Base-by-base conservation (phyloP, 495 filamentous ascomycete genomes). In the Niebla homalea region DNA sequence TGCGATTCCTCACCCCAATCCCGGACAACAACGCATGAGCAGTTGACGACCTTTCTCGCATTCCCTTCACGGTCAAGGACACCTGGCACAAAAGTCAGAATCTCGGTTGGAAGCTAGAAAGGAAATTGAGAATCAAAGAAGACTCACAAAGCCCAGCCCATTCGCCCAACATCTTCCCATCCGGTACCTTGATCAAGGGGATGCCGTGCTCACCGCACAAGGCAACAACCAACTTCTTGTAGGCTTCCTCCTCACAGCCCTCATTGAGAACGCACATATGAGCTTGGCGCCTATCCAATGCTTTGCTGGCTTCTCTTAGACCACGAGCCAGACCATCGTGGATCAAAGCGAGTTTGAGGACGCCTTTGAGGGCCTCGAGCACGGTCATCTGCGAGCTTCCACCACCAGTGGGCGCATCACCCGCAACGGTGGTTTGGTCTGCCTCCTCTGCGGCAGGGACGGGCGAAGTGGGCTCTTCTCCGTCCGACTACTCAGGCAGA, bases 251-350 rank as follows among this genome's bases (percentile, higher is more conserved):
- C 75, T 97, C 92, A 75, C 92, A 98, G 55, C 72, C 82, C 79
- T 98, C 92, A 77, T 97, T 97, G 51, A 98, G 80, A 60, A 98
- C 92, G 72, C 93, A 97, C 87, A 98, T 94, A 72, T 98, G 93
- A 23, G 92, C 92, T 78, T 98, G 87, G 58, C 93, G 85, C 60
- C 92, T 79, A 72, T 97, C 93, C 53, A 98, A 84, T 46, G 92
- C 88, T 80, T 98, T 98, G 74, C 79, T 83, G 47, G 93, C 93
- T 74, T 98, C 92, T 58, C 93, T 88, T 52, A 98, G 85, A 70
- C 92, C 92, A 65, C 92, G 92, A 55, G 92, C 93, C 54, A 98
- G 89, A 67, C 92, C 92, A 68, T 98, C 93, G 81, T 98, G 89
- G 83, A 97, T 96, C 60, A 98, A 87, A 26, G 92, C 87, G 66